phyloP scores from a whole-genome alignment of 345 rosid genomes.

The Lepidium didymum region DNA sequence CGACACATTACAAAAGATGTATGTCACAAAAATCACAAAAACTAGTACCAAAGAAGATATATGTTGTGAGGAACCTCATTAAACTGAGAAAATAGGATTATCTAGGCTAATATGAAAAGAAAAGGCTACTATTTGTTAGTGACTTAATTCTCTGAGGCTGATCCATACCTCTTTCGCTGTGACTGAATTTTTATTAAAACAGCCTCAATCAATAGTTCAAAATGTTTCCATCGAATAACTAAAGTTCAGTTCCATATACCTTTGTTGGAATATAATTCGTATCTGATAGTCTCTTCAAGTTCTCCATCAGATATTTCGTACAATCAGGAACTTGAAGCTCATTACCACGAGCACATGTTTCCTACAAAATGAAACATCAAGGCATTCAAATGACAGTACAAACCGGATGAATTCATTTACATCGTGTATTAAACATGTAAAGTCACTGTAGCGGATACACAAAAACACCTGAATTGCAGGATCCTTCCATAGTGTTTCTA shows the following conservation, averaged over 20 bases:
- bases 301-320: constrained; percentile 86
- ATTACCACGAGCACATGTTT: constrained; percentile 72
- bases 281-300: constrained; percentile 71
- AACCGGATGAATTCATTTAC: neutral
- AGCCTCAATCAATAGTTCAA: neutral
- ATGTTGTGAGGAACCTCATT: neutral
- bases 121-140: neutral
- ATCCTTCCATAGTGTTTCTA: constrained; percentile 87
- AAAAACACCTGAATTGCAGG: constrained; percentile 77
- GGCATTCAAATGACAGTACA: neutral
- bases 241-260: constrained; percentile 38
- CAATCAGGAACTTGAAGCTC: constrained; percentile 98
- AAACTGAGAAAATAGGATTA: neutral
- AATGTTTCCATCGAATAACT: neutral
- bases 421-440: neutral
- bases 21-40: neutral
- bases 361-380: constrained; percentile 36
- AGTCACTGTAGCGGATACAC: neutral
- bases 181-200: neutral
- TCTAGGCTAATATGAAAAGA: neutral
- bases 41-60: neutral
- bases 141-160: neutral
- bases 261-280: constrained; percentile 80
- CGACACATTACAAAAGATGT: neutral
- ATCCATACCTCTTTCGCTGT: neutral